Evolutionary conservation across 441 rosid genomes (phyloP), one percentile per base, ranked within the genome.

Genomic region (Pelargonium cotyledonis): DNA sequence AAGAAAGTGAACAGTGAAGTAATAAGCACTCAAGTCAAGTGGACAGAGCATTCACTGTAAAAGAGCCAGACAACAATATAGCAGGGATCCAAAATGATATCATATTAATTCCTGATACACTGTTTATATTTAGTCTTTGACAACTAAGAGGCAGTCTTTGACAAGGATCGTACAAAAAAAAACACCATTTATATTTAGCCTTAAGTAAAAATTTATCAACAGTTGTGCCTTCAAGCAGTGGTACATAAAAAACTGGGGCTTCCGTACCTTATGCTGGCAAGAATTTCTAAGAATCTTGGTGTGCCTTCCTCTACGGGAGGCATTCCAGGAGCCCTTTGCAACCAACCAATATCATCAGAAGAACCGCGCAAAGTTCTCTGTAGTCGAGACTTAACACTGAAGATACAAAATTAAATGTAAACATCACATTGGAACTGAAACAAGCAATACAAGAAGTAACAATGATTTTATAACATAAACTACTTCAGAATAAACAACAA

Each of bases 341-440:
- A 82, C 99, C 97, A 95, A 65, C 99, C 97, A 75, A 95, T 85
- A 80, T 95, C 99, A 78, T 90, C 90, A 51, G 96, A 92, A 9
- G 97, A 91, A 61, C 99, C 97, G 63, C 88, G 95, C 70, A 91
- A 92, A 53, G 97, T 91, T 79, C 89, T 89, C 77, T 92, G 79
- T 53, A 91, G 96, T 19, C 92, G 86, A 73, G 92, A 96, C 68
- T 90, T 75, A 74, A 95, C 92, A 77, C 99, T 95, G 80, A 68
- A 75, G 29, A 57, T 57, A 9, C 14, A 7, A 57, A 57, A 19
- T 18, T 16, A 19, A 19, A 57, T 19, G 18, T 57, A 19, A 18
- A 57, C 63, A 57, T 57, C 21, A 19, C 63, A 57, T 57, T 8
- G 21, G 11, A 57, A 19, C 63, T 19, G 63, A 57, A 57, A 11